phyloP scores from a whole-genome alignment of 768 basidiomycete species.

The Kwoniella newhampshirensis region DNA sequence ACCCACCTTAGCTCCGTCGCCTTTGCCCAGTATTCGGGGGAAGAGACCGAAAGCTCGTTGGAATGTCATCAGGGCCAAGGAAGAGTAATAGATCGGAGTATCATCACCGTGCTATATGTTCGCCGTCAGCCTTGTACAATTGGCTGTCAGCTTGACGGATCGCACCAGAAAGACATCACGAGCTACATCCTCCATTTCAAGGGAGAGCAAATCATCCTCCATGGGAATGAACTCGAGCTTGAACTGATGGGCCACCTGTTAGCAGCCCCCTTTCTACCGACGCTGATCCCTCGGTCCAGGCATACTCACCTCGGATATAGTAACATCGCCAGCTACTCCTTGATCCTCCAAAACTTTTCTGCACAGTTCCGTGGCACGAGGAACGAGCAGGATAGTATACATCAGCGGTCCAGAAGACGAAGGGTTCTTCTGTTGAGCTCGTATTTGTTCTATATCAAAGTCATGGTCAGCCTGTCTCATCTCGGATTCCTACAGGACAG shows the following conservation, averaged over 20 bases:
- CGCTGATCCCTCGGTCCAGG: no score
- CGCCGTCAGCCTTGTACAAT: not conserved
- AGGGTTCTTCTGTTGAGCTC: conserved; percentile 62
- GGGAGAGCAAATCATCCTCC: conserved; percentile 85
- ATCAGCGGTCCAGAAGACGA: conserved; percentile 63
- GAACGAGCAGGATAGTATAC: conserved; percentile 84
- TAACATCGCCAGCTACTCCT: conserved; percentile 95
- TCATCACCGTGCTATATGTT: conserved; percentile 88
- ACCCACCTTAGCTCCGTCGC: conserved; percentile 66
- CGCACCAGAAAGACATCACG: conserved; percentile 88
- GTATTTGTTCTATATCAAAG: conserved; percentile 75
- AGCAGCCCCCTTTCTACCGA: not conserved
- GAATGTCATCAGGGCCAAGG: conserved; percentile 76
- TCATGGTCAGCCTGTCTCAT: conserved; percentile 14
- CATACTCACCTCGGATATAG: conserved; percentile 65
- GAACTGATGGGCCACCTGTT: conserved; percentile 57
- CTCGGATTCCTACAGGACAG: not conserved
- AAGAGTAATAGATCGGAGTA: conserved; percentile 81
- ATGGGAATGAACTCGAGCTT: conserved; percentile 91
- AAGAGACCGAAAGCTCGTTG: conserved; percentile 84
- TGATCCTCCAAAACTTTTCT: conserved; percentile 86
- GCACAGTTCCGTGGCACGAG: conserved; percentile 81
- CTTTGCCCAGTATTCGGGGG: conserved; percentile 90
- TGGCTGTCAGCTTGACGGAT: conserved; percentile 9
- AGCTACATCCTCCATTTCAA: conserved; percentile 82